These are phyloP conservation scores for Phylloporus arenicola DNA, from an alignment of 768 basidiomycete genomes.

Conservation along the genomic window DNA sequence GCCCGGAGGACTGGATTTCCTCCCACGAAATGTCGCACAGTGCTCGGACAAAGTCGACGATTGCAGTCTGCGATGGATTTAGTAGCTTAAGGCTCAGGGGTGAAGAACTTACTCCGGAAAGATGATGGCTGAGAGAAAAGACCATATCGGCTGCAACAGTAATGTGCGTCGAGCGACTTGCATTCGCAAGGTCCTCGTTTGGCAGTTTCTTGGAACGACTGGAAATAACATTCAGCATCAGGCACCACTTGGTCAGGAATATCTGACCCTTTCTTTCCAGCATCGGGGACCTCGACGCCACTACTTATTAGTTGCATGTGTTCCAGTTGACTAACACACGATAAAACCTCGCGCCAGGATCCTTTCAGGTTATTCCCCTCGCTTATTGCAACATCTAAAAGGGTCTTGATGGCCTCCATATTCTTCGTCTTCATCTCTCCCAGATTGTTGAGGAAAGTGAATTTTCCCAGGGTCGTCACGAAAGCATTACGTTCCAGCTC, in stretches of 20 bases:
- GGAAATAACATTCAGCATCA: constrained; percentile 6
- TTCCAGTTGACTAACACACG: constrained; percentile 96
- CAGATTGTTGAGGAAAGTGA: constrained; percentile 95
- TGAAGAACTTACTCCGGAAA: constrained; percentile 76
- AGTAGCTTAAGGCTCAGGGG: constrained; percentile 2
- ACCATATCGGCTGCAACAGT: constrained; percentile 99
- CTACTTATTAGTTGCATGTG: constrained; percentile 96
- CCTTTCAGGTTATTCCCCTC: constrained; percentile 95
- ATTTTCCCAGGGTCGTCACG: constrained; percentile 92
- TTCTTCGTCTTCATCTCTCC: constrained; percentile 99
- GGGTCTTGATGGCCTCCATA: constrained; percentile 96
- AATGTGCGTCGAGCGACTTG: constrained; percentile 95
- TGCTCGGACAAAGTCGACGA: constrained; percentile 95
- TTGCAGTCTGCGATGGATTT: constrained; percentile 64
- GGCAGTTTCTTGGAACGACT: constrained; percentile 56
- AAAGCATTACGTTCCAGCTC: constrained; percentile 98
- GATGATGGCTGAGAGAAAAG: constrained; percentile 90
- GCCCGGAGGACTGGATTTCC: constrained; percentile 95
- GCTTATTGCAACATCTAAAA: constrained; percentile 91
- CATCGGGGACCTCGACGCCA: constrained; percentile 79
- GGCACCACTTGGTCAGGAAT: background rate
- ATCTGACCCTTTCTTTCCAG: constrained; percentile 73
- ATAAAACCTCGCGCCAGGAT: constrained; percentile 94
- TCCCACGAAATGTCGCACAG: constrained; percentile 98
- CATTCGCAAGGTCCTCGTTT: constrained; percentile 92